These are phyloP conservation scores for Inga oerstediana DNA, from an alignment of 306 rosid genomes.

Conservation along the genomic window DNA sequence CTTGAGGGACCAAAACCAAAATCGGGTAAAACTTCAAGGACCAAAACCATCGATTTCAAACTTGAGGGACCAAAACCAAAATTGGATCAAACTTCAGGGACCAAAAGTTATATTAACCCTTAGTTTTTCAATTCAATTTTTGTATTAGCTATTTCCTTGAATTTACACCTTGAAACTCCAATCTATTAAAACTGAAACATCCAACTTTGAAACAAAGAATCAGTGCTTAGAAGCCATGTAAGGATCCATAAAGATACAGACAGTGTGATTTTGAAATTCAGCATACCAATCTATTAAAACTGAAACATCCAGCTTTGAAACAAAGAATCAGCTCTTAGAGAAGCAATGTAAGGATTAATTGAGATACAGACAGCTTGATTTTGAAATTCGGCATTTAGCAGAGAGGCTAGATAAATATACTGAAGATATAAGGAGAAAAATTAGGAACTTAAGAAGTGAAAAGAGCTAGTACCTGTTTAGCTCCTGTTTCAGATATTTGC, in stretches of 20 bases:
- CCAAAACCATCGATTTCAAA: no score
- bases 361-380: no score
- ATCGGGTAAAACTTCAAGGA: no score
- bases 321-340: not conserved
- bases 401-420: not conserved
- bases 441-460: not conserved
- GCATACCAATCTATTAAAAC: no score
- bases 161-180: not conserved
- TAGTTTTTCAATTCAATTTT: not conserved
- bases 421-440: not conserved
- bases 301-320: not conserved
- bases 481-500: conserved; percentile 99
- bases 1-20: no score
- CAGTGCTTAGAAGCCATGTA: no score
- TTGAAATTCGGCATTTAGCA: no score
- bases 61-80: no score
- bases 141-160: not conserved
- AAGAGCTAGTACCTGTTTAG: conserved; percentile 77
- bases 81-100: no score
- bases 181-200: not conserved
- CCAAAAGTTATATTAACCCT: no score
- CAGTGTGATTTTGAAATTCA: no score
- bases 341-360: not conserved
- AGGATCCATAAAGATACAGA: no score
- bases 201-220: not conserved